Evolutionary conservation across 2,329 filamentous ascomycete species (phyloP).

Genomic region (Dactylellina parvicollis): DNA sequence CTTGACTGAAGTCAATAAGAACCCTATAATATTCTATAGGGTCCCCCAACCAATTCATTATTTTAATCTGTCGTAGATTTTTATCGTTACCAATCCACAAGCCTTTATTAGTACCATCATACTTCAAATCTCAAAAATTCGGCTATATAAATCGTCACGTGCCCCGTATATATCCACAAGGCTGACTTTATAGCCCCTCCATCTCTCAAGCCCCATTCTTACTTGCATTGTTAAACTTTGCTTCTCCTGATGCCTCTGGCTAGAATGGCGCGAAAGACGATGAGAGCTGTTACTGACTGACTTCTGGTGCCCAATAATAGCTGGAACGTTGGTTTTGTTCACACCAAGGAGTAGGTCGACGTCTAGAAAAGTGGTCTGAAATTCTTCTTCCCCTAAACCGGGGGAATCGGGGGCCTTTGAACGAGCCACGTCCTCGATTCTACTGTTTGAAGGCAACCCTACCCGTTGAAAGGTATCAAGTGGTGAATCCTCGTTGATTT

Average conservation of each 20-base stretch:
- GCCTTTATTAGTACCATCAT: background rate
- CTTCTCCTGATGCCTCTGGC: background rate
- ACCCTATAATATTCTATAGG: too few relatives aligned
- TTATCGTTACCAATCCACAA: background rate
- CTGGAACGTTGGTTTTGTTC: background rate
- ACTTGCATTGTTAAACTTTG: constrained; percentile 5
- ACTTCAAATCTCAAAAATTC: constrained; percentile 32
- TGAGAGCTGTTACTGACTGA: background rate
- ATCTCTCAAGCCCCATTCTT: constrained; percentile 28
- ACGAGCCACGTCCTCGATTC: background rate
- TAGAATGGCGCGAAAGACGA: background rate
- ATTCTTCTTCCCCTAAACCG: background rate
- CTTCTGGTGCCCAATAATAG: background rate
- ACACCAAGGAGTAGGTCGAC: background rate
- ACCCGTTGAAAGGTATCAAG: background rate
- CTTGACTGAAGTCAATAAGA: too few relatives aligned
- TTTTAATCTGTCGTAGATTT: constrained; percentile 10
- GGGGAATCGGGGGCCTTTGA: background rate
- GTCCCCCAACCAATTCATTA: too few relatives aligned
- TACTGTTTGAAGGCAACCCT: background rate
- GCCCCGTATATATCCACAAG: constrained; percentile 24
- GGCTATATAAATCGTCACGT: constrained; percentile 29
- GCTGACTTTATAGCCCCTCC: constrained; percentile 28
- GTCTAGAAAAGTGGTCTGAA: background rate
- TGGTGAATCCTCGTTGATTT: background rate